Evolutionary conservation across 257 asterid genomes (phyloP).

Genomic region (Fraxinus cuspidata): DNA sequence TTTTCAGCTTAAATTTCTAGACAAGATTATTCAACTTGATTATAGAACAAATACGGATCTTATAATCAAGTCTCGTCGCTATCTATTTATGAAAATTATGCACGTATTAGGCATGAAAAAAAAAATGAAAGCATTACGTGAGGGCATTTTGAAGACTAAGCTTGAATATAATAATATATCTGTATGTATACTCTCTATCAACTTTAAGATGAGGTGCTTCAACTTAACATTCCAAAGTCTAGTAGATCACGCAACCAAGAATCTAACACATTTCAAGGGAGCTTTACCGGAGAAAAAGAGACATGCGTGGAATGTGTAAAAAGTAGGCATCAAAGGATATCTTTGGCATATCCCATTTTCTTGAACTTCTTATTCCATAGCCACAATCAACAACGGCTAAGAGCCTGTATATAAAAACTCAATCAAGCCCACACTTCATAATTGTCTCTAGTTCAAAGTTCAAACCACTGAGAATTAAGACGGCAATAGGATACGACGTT

Average conservation of each 20-base stretch:
- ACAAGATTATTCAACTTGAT: neutral
- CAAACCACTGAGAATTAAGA: neutral
- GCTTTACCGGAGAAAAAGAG: conserved; percentile 1
- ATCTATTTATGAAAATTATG: too few species aligned
- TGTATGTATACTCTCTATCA: neutral
- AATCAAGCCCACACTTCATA: neutral
- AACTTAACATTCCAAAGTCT: neutral
- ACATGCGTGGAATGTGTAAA: conserved; percentile 14
- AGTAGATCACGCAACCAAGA: conserved; percentile 3
- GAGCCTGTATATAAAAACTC: neutral
- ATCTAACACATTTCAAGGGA: neutral
- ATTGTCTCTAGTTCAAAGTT: neutral
- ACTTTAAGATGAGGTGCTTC: neutral
- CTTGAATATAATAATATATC: too few species aligned
- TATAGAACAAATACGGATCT: too few species aligned
- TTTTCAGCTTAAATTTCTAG: neutral
- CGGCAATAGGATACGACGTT: neutral
- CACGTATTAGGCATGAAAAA: too few species aligned
- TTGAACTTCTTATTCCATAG: conserved; percentile 19
- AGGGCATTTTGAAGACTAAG: too few species aligned
- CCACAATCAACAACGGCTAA: neutral
- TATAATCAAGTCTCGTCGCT: neutral
- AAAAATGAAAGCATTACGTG: too few species aligned
- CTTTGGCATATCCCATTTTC: conserved; percentile 35
- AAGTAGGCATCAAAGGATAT: conserved; percentile 33